These are phyloP conservation scores for Epichloe sylvatica DNA, from an alignment of 2,329 filamentous ascomycete genomes.

Conservation along the genomic window DNA sequence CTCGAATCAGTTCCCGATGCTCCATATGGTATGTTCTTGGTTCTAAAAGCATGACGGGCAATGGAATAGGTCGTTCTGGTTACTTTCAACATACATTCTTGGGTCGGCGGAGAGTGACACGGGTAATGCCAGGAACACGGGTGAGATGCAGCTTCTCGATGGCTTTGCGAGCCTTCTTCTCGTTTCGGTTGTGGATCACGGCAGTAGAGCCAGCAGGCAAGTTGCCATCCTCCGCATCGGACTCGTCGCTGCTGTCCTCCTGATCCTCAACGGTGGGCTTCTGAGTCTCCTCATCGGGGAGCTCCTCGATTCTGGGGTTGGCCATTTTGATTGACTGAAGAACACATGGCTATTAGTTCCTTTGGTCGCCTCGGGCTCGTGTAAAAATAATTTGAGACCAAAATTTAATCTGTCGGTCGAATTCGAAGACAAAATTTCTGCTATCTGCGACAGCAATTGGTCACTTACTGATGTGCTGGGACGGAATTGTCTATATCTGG, in stretches of 20 bases:
- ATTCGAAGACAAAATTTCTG: background rate
- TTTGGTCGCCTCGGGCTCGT: background rate
- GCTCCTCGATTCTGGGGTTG: constrained; percentile 94
- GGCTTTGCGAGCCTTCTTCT: constrained; percentile 99
- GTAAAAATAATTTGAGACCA: constrained; percentile 4
- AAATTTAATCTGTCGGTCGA: background rate
- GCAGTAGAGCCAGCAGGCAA: constrained; percentile 73
- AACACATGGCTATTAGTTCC: constrained; percentile 3
- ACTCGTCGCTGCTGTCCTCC: constrained; percentile 59
- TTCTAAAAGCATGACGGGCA: background rate
- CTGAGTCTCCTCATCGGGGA: constrained; percentile 79
- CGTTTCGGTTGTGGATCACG: constrained; percentile 94
- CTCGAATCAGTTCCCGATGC: constrained; percentile 11
- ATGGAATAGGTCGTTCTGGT: background rate
- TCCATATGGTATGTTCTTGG: constrained; percentile 1
- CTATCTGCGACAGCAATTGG: constrained; percentile 8
- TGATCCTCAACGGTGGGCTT: constrained; percentile 67
- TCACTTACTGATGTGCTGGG: constrained; percentile 24
- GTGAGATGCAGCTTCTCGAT: constrained; percentile 97
- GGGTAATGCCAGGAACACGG: constrained; percentile 92
- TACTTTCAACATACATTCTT: constrained; percentile 71
- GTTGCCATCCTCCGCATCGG: constrained; percentile 65
- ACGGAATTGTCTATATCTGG: constrained; percentile 20
- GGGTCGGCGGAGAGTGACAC: constrained; percentile 91
- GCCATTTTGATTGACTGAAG: constrained; percentile 53